Evolutionary conservation across 2,329 filamentous ascomycete genomes (phyloP), one percentile per base, ranked within the genome.

Genomic region (Bipolaris cookei): DNA sequence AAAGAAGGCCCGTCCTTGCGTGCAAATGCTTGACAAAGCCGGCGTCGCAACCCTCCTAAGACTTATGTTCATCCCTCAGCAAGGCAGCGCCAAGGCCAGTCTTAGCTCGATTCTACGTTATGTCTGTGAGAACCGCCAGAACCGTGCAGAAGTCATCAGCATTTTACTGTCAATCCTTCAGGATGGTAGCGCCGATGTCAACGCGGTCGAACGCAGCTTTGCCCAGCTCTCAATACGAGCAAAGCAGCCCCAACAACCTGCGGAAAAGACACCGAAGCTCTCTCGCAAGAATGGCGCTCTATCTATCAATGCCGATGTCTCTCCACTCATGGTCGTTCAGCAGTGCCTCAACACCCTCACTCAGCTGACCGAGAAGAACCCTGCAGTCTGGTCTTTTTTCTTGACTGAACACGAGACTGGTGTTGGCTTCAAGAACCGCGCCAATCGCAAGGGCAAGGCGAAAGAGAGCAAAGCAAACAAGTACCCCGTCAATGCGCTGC

Each of bases 1-100:
- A 73, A 94, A 92, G 78, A 89, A 90, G 68, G 65, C 72, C 55
- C 90, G 90, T 59, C 88, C 91, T 20, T 90, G 96, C 56, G 90
- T 97, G 21, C 95, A 99, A 74, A 97, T 99, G 90, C 86, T 99
- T 28, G 95, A 99, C 77, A 97, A 97, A 78, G 86, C 93, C 44
- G 95, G 96, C 23, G 89, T 99, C 64, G 95, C 96, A 23, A 98
- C 95, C n/a, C 81, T 99, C 32, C 83, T 99, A 41, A 91, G 96
- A n/a, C 84, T 99, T 8, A 97, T 99, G 94, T 99, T 99, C 75
- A 92, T 98, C 68, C 90, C 91, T 45, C 91, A 97, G 64, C 91
- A 94, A 63, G 91, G 91, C 20, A 95, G 91, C 60, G 89, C 95
- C 46, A 91, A 92, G 64, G 87, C 84, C 60, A 90, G 92, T 58